These are phyloP conservation scores for Backusella morwellensis DNA, from an alignment of 192 early-diverging fungal species.

Conservation along the genomic window DNA sequence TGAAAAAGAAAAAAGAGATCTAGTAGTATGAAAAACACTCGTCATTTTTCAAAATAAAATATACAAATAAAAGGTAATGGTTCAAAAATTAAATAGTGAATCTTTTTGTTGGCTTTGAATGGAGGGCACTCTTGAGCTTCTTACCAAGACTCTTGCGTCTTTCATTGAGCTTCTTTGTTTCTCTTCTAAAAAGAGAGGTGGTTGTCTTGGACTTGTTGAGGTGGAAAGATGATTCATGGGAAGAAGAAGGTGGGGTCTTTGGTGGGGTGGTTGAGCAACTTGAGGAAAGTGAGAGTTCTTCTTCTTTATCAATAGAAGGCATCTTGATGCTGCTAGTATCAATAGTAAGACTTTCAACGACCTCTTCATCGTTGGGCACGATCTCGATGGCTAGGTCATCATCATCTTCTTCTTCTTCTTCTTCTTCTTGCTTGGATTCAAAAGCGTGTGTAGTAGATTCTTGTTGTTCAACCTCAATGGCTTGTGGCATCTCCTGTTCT, in stretches of 20 bases:
- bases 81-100: not conserved
- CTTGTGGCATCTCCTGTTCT: not conserved
- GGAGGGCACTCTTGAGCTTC: not conserved
- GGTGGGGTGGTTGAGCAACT: not conserved
- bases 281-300: not conserved
- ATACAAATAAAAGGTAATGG: not conserved
- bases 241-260: not conserved
- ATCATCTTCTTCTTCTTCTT: not conserved
- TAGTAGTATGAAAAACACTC: not conserved
- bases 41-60: not conserved
- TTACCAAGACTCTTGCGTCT: not conserved
- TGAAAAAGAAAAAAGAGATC: not conserved
- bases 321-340: not conserved
- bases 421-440: not conserved
- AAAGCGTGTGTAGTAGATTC: not conserved
- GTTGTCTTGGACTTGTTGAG: not conserved
- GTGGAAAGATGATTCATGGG: not conserved
- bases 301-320: not conserved
- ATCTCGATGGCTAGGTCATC: not conserved
- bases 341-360: not conserved
- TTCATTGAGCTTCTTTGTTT: constrained; percentile 6
- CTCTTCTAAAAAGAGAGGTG: constrained; percentile 10
- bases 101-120: not conserved
- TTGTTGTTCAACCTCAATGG: not conserved
- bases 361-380: not conserved